Conservation (phyloP, 352 stramenopile species). For the Pythium sp. region DNA sequence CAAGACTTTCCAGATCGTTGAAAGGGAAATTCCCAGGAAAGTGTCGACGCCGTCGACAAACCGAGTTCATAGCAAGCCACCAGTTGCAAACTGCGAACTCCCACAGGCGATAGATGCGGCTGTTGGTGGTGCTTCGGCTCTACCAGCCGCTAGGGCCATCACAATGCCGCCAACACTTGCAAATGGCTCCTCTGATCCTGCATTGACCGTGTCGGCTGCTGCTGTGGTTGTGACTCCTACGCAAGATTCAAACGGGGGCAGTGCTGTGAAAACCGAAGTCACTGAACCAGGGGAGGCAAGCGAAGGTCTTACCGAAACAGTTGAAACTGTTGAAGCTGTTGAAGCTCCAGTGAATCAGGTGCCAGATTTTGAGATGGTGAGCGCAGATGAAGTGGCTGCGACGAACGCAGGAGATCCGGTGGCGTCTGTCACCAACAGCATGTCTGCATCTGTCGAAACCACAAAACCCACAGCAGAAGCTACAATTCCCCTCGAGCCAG, state of each 20-base stretch:
- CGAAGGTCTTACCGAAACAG: too few species aligned
- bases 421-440: not conserved
- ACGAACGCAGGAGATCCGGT: not conserved
- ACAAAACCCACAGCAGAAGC: not conserved
- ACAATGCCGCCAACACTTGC: not conserved
- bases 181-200: not conserved
- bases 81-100: not conserved
- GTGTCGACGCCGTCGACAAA: not conserved
- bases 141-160: not conserved
- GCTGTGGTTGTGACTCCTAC: not conserved
- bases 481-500: not conserved
- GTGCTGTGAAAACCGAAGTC: not conserved
- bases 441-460: not conserved
- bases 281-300: not conserved
- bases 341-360: not conserved
- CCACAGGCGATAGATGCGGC: not conserved
- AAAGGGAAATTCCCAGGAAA: conserved; percentile 19
- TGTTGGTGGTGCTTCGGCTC: not conserved
- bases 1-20: conserved; percentile 35
- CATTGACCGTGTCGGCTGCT: not conserved
- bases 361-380: not conserved
- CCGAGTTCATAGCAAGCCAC: not conserved
- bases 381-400: not conserved
- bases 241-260: not conserved
- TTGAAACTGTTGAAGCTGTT: not conserved